Percentiles rank a stretch among this genome's conserved stretches.
Conservation (phyloP, 176 grass and related monocot species). For the Themeda triandra region DNA sequence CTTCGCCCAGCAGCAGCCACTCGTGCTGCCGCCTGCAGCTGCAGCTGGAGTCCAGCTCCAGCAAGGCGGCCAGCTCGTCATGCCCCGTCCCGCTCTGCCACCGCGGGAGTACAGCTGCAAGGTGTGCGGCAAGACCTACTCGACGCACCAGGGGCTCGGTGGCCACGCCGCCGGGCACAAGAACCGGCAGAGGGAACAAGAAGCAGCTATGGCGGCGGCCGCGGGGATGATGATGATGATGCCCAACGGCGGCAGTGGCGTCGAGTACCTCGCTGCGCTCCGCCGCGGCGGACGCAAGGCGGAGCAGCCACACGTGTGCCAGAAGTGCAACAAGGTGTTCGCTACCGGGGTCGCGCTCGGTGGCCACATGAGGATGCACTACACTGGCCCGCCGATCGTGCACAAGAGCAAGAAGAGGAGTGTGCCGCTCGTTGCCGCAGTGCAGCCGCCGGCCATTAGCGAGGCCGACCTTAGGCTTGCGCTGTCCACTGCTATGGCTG, state of each 20-base stretch:
- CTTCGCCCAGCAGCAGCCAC: not conserved
- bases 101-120: slow-evolving; percentile 1
- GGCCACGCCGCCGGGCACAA: slow-evolving; percentile 43
- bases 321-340: not conserved
- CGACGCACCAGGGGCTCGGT: slow-evolving; percentile 36
- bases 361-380: slow-evolving; percentile 50
- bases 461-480: not conserved
- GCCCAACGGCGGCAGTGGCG: not conserved
- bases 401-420: not conserved
- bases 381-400: not conserved
- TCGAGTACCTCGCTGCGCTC: not conserved
- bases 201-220: not conserved
- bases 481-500: not conserved
- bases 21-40: not conserved
- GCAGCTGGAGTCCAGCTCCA: not conserved
- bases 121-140: not conserved
- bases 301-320: slow-evolving; percentile 11
- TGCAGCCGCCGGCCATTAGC: not conserved
- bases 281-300: not conserved
- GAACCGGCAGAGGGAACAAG: not conserved
- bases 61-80: not conserved
- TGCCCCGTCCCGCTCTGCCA: not conserved
- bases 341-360: slow-evolving; percentile 23
- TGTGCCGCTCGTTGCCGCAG: not conserved
- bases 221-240: not conserved